These are phyloP conservation scores for Leptographium radiaticola DNA, from an alignment of 2,329 filamentous ascomycete genomes.

Conservation along the genomic window DNA sequence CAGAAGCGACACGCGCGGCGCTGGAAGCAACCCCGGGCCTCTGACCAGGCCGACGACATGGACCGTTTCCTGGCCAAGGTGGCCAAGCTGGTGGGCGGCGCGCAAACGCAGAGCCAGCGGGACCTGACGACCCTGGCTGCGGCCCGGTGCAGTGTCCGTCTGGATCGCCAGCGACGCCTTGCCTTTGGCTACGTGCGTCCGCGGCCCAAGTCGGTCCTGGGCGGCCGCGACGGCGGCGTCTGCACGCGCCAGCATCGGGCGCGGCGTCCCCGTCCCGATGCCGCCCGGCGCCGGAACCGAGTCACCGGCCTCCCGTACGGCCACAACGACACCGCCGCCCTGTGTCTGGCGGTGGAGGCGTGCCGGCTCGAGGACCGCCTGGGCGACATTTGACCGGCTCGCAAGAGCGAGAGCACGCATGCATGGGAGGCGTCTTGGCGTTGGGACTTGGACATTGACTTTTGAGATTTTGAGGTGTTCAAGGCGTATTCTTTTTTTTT, in stretches of 20 bases:
- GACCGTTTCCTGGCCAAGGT: background rate
- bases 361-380: background rate
- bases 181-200: slow-evolving; percentile 8
- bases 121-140: background rate
- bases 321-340: background rate
- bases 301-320: background rate
- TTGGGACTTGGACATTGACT: no score
- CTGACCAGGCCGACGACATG: slow-evolving; percentile 1
- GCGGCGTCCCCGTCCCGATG: slow-evolving; percentile 1
- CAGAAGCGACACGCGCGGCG: background rate
- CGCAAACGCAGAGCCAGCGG: background rate
- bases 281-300: background rate
- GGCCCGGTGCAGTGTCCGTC: slow-evolving; percentile 4
- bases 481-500: no score
- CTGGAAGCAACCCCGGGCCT: slow-evolving; percentile 5
- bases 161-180: slow-evolving; percentile 11
- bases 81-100: background rate
- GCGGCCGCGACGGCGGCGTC: slow-evolving; percentile 8
- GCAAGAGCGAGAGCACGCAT: no score
- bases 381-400: no score
- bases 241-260: background rate
- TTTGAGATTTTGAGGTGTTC: no score
- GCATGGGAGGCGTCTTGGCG: no score
- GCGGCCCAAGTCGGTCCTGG: slow-evolving; percentile 3
- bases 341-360: background rate